Base-by-base conservation (phyloP, 352 stramenopile species). In the Phytophthora hybrid region DNA sequence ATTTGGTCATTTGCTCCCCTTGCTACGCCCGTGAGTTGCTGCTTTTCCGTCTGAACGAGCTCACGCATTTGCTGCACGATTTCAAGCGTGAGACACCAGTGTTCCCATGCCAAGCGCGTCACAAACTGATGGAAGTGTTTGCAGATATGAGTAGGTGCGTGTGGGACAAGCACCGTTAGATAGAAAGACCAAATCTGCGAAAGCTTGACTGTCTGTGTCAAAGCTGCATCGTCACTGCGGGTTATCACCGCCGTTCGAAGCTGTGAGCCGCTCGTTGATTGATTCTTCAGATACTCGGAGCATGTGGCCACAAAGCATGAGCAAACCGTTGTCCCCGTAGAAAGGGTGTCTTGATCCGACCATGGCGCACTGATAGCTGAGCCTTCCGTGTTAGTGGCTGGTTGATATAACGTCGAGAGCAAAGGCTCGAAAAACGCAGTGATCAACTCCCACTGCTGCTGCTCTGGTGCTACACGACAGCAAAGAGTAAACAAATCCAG, bases 51-150 rank as follows among this genome's bases (percentile, higher is more conserved):
- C 51, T 89, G 74, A 29, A 94, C 71, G 10, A 93, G 71, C 49
- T 94, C 89, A 1, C 89, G 83, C 89, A 97, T 97, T 63, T 94
- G 82, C 53, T 94, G 90, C 2, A 97, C 83, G 31, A 91, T 92
- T 34, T 94, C 89, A 16, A 95, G 77, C 6, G 85, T 93, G 32
- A 97, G 63, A 39, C 85, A 90, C 90, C 90, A 97, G 51, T 95
- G 82, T 31, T 95, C 88, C 90, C 90, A 97, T 23, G 81, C 82
- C 41, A 97, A 67, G 5, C 90, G 81, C 9, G 87, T 95, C 57
- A 97, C 59, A 34, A 94, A 94, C 52, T 94, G 86, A 46, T 94
- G 84, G 52, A 96, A 88, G 23, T 88, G 83, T 55, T 95, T 95
- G 78, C 87, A 93, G 29, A 97, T 83, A 54, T 94, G 80, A 8